phyloP scores from a whole-genome alignment of 306 rosid genomes.

The Vigna trinervia region DNA sequence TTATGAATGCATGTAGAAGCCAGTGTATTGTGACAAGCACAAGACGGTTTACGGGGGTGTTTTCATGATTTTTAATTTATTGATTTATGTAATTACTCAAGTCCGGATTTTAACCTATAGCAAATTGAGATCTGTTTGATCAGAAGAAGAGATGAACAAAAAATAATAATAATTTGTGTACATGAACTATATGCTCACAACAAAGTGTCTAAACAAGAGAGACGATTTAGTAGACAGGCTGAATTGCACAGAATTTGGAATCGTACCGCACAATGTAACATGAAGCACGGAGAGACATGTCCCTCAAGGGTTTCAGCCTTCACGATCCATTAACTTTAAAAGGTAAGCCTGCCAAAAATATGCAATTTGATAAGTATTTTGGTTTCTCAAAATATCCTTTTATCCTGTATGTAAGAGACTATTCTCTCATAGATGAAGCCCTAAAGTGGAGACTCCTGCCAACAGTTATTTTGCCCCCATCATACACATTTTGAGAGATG shows the following conservation, averaged over 20 bases:
- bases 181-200: slow-evolving; percentile 12
- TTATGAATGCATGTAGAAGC: neutral
- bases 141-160: slow-evolving; percentile 13
- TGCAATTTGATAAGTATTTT: slow-evolving; percentile 20
- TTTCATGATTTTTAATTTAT: neutral
- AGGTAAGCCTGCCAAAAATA: slow-evolving; percentile 67
- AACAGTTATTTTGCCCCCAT: neutral
- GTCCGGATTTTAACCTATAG: neutral
- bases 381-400: neutral
- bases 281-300: slow-evolving; percentile 38
- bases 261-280: slow-evolving; percentile 9
- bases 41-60: neutral
- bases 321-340: slow-evolving; percentile 64
- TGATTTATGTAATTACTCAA: neutral
- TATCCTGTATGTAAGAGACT: neutral
- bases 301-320: slow-evolving; percentile 47
- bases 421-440: neutral
- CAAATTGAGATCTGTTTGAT: neutral
- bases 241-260: slow-evolving; percentile 23
- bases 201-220: neutral
- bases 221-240: slow-evolving; percentile 11
- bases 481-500: neutral
- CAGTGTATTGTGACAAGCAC: neutral
- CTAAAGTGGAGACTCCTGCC: neutral
- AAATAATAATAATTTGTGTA: neutral